Base-by-base conservation (phyloP, 306 rosid species). In the Castanospermum australe region DNA sequence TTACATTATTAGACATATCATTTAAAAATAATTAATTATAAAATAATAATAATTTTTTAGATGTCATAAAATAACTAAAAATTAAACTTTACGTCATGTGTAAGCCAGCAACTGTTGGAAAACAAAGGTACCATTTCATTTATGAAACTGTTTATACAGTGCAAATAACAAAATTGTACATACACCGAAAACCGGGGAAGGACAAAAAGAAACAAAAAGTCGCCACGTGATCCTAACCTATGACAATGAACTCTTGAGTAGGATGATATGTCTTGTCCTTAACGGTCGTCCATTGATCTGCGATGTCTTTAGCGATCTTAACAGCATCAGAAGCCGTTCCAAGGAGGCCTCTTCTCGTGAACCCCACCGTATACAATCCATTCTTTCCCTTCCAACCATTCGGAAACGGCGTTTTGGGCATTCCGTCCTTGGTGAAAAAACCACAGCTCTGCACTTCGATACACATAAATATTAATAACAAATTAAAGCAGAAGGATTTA, bases 321-420 rank as follows among this genome's bases (percentile, higher is more conserved):
- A 79, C 85, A 15, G 97, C 92, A 36, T 92, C 94, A 17, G 61
- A 82, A 6, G 93, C 76, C 1, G 92, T 88, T 59, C 97, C 97
- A 0, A 89, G 81, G 13, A 92, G 83, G 11, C 94, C 97, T 75
- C 87, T 88, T 47, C 88, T 42, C 8, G 92, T 81, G 87, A 90
- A 92, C 5, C 97, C 97, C 4, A 88, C 94, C 1, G 94, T 81
- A 57, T 92, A 92, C 42, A 92, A 84, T 28, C 97, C 97, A 15
- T 87, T 86, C 30, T 81, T 85, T 32, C 90, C 97, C 66, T 86
- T 92, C 97, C 97, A 92, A 8, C 97, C 86, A 81, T 83, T 20
- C 1, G 97, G 97, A 83, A 87, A 92, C 4, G 93, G 86, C 18
- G 80, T 74, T 81, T 73, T 85, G 0, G 97, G 97, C 97, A 90